Percentiles rank a stretch among this genome's conserved stretches.
phyloP scores from a whole-genome alignment of 2,329 filamentous ascomycete genomes.

The Plenodomus biglobosus region DNA sequence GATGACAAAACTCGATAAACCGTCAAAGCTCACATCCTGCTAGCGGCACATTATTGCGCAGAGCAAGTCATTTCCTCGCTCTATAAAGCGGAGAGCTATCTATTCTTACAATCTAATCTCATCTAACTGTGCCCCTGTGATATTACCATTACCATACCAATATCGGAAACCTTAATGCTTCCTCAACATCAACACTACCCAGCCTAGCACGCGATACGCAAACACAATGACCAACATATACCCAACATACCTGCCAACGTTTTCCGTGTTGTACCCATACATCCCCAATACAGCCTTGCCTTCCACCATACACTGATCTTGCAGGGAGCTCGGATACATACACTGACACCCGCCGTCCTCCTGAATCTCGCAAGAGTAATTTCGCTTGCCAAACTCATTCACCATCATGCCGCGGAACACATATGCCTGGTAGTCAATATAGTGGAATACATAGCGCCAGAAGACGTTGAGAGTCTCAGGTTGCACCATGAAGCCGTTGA shows the following conservation, averaged over 20 bases:
- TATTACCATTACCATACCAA: too few relatives aligned
- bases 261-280: constrained; percentile 68
- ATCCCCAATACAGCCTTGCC: constrained; percentile 69
- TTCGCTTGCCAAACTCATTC: constrained; percentile 72
- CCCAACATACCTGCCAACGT: constrained; percentile 69
- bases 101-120: neutral
- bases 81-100: neutral
- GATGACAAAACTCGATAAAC: too few relatives aligned
- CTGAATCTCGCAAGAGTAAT: constrained; percentile 60
- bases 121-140: neutral
- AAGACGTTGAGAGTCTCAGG: constrained; percentile 75
- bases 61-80: too few relatives aligned
- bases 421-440: constrained; percentile 83
- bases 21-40: too few relatives aligned
- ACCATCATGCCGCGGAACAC: constrained; percentile 94
- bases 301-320: constrained; percentile 66
- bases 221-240: constrained; percentile 76
- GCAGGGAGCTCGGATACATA: constrained; percentile 68
- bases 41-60: too few relatives aligned
- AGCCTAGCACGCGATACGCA: constrained; percentile 70
- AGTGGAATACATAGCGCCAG: constrained; percentile 85
- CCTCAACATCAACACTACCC: constrained; percentile 58
- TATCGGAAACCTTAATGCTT: constrained; percentile 19
- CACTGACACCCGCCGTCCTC: constrained; percentile 58
- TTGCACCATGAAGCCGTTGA: constrained; percentile 78